Evolutionary conservation across 2,329 filamentous ascomycete genomes (phyloP), one percentile per base, ranked within the genome.

Genomic region (Aspergillus proliferans): DNA sequence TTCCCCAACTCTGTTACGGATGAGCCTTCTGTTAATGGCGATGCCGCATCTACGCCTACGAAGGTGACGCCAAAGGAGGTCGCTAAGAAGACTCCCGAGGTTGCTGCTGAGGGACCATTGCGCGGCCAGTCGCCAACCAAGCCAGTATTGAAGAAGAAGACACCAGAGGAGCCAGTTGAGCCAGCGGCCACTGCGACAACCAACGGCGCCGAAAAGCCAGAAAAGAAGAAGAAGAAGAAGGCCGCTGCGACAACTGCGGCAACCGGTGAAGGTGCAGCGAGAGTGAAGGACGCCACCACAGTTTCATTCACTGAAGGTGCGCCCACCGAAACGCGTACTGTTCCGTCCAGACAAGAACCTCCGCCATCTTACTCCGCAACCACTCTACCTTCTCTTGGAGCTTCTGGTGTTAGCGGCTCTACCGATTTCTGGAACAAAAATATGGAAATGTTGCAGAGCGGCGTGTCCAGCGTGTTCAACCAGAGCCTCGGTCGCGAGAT

Each of bases 221-320:
- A 88, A 59, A 87, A 85, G 73, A 88, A 81, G 63, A 80, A 88
- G 76, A 92, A 89, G 76, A 80, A 77, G 51, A 75, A 74, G 49
- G 66, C 70, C 21, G 49, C 55, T 22, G 47, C 49, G 10, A 43
- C 49, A 9, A 45, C 46, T 28, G 44, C 52, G 24, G 46, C n/a
- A 24, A 67, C 70, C 1, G 64, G 71, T 6, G 76, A 76, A 3
- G 69, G 73, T 10, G 66, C 70, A 30, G 71, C 71, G 2, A 82
- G 84, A 52, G 69, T 63, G 49, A 71, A 67, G 47, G 63, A 69
- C 48, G 61, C 56, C 10, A 56, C 50, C 19, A 49, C 51, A 52
- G 42, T 55, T 15, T 46, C 52, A 18, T 57, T 57, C 34, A 43
- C 55, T 38, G 45, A 40, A 19, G 38, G 38, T 15, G 55, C 9